phyloP scores from a whole-genome alignment of 768 basidiomycete genomes.

The Mycena olivaceomarginata region DNA sequence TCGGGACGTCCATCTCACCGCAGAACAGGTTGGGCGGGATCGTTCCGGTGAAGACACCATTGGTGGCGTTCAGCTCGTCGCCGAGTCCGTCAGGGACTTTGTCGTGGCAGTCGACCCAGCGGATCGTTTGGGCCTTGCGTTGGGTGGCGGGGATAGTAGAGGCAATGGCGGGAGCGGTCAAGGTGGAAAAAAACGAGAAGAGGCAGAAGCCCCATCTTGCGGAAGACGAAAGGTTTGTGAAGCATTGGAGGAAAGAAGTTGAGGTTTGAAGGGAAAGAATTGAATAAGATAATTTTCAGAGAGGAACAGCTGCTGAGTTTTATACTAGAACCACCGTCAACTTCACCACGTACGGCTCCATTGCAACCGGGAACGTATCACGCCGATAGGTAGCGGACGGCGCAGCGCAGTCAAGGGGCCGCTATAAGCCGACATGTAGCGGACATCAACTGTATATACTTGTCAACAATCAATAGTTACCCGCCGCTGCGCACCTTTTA shows the following conservation, averaged over 20 bases:
- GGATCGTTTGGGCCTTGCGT: constrained; percentile 21
- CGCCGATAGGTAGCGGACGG: constrained; percentile 1
- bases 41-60: not conserved
- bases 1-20: constrained; percentile 39
- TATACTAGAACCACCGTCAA: not conserved
- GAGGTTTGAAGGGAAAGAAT: not conserved
- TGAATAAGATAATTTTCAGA: not conserved
- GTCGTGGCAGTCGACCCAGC: constrained; percentile 35
- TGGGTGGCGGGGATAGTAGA: not conserved
- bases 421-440: not conserved
- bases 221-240: not conserved
- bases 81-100: constrained; percentile 21
- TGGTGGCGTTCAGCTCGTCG: constrained; percentile 22
- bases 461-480: not conserved
- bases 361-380: not conserved
- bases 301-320: not conserved
- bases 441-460: not conserved
- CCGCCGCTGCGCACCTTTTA: not conserved
- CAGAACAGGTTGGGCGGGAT: constrained; percentile 33
- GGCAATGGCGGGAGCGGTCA: not conserved
- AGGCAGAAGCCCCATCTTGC: not conserved
- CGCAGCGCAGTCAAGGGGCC: not conserved
- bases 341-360: not conserved
- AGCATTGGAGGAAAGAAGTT: not conserved
- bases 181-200: not conserved